Conservation (phyloP, 2,329 filamentous ascomycete species). For the Arthrobotrys conoides region DNA sequence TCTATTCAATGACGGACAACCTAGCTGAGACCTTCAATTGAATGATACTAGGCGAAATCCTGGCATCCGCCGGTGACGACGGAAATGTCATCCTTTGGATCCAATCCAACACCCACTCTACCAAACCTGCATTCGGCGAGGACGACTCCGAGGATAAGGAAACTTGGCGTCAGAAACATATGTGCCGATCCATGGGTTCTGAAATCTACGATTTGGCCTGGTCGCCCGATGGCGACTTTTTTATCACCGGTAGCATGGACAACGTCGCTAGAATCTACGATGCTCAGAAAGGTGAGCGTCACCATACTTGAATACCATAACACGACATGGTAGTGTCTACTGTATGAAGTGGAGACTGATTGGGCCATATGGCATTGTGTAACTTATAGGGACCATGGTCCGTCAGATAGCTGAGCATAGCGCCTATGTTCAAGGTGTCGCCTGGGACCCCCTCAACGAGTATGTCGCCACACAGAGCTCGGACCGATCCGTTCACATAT, state of each 20-base stretch:
- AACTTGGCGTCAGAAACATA: constrained; percentile 95
- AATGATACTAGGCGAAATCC: constrained; percentile 79
- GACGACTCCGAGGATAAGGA: constrained; percentile 94
- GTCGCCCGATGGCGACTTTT: constrained; percentile 96
- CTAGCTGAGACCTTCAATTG: neutral
- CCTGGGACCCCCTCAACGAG: constrained; percentile 98
- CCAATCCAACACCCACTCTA: constrained; percentile 79
- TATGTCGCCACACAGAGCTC: constrained; percentile 98
- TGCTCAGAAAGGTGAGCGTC: constrained; percentile 80
- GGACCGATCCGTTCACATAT: constrained; percentile 97
- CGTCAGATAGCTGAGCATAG: constrained; percentile 97
- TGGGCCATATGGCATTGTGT: neutral
- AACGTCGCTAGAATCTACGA: constrained; percentile 98
- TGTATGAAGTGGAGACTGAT: neutral
- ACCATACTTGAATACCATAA: neutral
- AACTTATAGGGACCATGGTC: constrained; percentile 74
- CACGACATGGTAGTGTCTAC: neutral
- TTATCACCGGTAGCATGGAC: constrained; percentile 99
- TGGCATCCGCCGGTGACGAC: constrained; percentile 96
- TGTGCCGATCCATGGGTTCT: constrained; percentile 93
- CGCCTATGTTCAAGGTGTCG: constrained; percentile 97
- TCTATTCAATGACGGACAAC: neutral
- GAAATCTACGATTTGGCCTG: constrained; percentile 99
- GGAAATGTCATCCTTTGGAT: constrained; percentile 98
- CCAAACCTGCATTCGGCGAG: constrained; percentile 78